phyloP scores from a whole-genome alignment of 768 basidiomycete genomes.

The Boletus bicolor region DNA sequence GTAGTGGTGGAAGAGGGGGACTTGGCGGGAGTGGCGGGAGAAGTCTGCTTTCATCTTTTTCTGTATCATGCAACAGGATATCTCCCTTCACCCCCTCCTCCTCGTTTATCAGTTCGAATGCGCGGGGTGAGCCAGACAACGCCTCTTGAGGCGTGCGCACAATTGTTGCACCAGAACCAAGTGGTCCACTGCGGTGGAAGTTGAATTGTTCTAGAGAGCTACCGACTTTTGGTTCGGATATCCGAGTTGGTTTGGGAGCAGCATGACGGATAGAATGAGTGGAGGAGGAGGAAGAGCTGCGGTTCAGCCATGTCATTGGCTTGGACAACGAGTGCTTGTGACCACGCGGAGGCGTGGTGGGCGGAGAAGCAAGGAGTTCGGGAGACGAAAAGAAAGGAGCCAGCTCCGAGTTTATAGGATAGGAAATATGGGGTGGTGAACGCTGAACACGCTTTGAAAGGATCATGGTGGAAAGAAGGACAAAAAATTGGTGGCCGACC shows the following conservation, averaged over 20 bases:
- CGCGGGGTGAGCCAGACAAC: constrained; percentile 36
- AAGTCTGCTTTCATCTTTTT: constrained; percentile 18
- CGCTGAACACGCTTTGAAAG: constrained; percentile 21
- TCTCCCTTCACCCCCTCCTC: constrained; percentile 10
- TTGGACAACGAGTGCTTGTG: constrained; percentile 39
- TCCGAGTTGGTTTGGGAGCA: constrained; percentile 38
- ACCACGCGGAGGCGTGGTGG: constrained; percentile 26
- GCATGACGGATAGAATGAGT: constrained; percentile 28
- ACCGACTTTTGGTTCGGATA: constrained; percentile 42
- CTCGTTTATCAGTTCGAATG: constrained; percentile 7
- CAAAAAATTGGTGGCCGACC: background rate
- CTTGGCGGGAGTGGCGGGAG: constrained; percentile 33
- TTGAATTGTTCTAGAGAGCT: constrained; percentile 32
- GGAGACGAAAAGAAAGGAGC: constrained; percentile 22
- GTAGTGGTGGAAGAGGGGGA: constrained; percentile 56
- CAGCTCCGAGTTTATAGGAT: constrained; percentile 24
- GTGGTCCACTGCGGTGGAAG: constrained; percentile 41
- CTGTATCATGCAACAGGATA: constrained; percentile 8
- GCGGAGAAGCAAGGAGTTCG: constrained; percentile 26
- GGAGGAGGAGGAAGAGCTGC: constrained; percentile 35
- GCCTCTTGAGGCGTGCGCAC: constrained; percentile 83
- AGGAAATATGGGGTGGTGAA: constrained; percentile 14
- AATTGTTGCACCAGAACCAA: constrained; percentile 72
- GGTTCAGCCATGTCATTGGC: constrained; percentile 42
- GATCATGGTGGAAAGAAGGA: constrained; percentile 23